Evolutionary conservation across 306 rosid species (phyloP), one percentile per base, ranked within the genome.

Genomic region (Adenanthera pavonina): DNA sequence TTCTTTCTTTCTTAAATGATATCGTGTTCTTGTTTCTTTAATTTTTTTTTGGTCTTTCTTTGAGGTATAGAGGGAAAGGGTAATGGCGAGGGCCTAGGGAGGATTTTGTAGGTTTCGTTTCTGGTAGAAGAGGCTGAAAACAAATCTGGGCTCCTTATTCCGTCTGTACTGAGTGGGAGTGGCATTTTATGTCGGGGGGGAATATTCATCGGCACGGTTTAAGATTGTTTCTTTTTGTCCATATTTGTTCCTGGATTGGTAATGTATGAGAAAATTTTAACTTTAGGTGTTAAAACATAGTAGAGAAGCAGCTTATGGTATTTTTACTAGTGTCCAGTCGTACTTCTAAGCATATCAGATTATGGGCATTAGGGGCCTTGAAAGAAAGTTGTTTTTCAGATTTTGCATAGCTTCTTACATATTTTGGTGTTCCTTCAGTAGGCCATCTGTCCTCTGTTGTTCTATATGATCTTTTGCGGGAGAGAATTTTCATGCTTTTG

Each of bases 61-160:
- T 61, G 15, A 36, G 66, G 19, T 40, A 60, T 60, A 19, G 74
- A 61, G 76, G 47, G 72, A 70, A 53, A 59, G 69, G 66, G 64
- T 47, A 57, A 69, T 46, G 40, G 49, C 7, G 35, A 25, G 64
- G 20, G 1, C 14, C 6, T 8, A 57, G 64, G 64, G 35, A 57
- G 15, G 64, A 57, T 2, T 57, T 19, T 19, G 25, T 25, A 25
- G 53, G 40, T 35, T 48, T 61, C 47, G 19, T 70, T 12, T 69
- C 38, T 56, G 16, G n/a, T 43, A 25, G 74, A 36, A 19, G 34
- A 72, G n/a, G 57, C 44, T 62, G 25, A 56, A 79, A 64, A 66
- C 46, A 73, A 6, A 66, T 73, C 15, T 51, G 46, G 64, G 40
- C 76, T 49, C 2, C 43, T 36, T 70, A 3, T 30, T 73, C 61